Conservation (phyloP, 495 filamentous ascomycete genomes). For the Acidomyces sp. region DNA sequence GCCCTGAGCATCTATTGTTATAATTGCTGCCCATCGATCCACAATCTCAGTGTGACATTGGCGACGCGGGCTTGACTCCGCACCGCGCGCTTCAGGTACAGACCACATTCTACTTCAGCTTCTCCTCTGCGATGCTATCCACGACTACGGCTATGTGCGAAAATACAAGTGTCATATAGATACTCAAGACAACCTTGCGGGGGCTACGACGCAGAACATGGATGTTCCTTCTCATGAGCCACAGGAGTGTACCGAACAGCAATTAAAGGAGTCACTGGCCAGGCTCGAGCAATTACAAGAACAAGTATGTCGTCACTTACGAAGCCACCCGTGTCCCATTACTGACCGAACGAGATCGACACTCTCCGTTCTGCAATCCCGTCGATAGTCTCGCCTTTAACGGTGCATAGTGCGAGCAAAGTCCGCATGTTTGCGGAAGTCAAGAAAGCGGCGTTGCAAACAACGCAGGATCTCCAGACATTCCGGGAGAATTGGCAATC, state of each 20-base stretch:
- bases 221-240: too few relatives aligned
- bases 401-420: constrained; percentile 1
- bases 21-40: too few relatives aligned
- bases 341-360: constrained; percentile 6
- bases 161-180: too few relatives aligned
- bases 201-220: too few relatives aligned
- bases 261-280: constrained; percentile 13
- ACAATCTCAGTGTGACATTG: too few relatives aligned
- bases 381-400: constrained; percentile 7
- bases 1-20: too few relatives aligned
- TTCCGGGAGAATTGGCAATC: constrained; percentile 6
- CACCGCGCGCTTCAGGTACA: too few relatives aligned
- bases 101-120: too few relatives aligned
- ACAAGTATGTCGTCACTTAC: constrained; percentile 1
- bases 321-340: not conserved
- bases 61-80: too few relatives aligned
- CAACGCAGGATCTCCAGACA: constrained; percentile 3
- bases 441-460: constrained; percentile 5
- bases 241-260: not conserved
- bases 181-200: too few relatives aligned
- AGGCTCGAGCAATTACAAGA: constrained; percentile 13
- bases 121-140: too few relatives aligned
- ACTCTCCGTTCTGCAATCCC: constrained; percentile 6
- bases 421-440: constrained; percentile 13
- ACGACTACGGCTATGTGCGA: too few relatives aligned